Conservation (phyloP, 2,329 filamentous ascomycete genomes). For the Stachybotrys chlorohalonatus region DNA sequence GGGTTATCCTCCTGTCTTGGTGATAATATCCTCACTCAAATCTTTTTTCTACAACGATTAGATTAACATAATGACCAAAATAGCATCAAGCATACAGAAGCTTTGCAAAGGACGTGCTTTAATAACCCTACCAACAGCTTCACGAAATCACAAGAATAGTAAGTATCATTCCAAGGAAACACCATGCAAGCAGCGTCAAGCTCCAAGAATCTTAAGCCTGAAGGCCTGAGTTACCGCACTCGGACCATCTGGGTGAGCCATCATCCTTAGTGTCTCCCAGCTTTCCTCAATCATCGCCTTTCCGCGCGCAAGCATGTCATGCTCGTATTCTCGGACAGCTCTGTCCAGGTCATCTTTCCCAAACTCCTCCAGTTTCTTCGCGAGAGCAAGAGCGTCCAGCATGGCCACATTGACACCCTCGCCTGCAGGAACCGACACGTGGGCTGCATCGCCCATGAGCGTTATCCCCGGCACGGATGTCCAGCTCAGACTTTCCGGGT, state of each 20-base stretch:
- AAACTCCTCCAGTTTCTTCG: background rate
- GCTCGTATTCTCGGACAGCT: background rate
- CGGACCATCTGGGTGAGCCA: background rate
- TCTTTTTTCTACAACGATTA: no score
- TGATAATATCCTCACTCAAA: no score
- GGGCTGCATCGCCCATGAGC: conserved; percentile 3
- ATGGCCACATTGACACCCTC: conserved; percentile 3
- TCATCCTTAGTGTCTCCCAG: background rate
- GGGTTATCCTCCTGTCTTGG: no score
- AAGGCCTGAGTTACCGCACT: background rate
- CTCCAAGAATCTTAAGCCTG: background rate
- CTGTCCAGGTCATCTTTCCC: background rate
- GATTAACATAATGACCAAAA: no score
- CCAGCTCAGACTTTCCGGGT: background rate
- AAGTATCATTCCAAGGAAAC: no score
- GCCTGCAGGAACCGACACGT: conserved; percentile 1
- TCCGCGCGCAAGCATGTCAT: background rate
- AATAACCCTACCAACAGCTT: no score
- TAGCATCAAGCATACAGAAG: no score
- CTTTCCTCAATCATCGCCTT: background rate
- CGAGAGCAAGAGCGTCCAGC: conserved; percentile 1
- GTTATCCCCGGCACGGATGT: background rate
- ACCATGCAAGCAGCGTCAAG: no score
- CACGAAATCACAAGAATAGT: no score
- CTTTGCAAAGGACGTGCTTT: no score